Base-by-base conservation (phyloP, 179 eudicot species). In the Pouteria campechiana region DNA sequence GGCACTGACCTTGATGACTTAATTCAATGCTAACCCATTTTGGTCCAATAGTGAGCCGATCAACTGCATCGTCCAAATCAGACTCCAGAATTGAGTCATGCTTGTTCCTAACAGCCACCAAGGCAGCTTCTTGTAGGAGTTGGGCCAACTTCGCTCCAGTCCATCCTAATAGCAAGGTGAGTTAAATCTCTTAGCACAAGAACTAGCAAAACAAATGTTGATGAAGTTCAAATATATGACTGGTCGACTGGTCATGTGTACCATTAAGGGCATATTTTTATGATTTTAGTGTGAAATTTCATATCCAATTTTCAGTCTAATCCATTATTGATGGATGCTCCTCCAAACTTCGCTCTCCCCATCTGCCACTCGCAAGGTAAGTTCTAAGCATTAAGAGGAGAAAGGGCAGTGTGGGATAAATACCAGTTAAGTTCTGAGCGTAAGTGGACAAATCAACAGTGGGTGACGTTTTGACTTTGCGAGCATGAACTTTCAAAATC, bases 21-120 rank as follows among this genome's bases (percentile, higher is more conserved):
- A 88, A 59, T 54, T 78, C 74, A 24, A 81, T 48, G 19, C 88
- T 93, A 32, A 73, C 76, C 49, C 78, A 76, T 60, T 64, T 76
- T 17, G 97, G 97, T 38, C 97, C 97, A 34, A 88, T 68, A 25
- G 93, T 84, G 15, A 83, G 87, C 35, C 97, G 76, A 62, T 75
- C 97, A 34, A 88, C 95, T 18, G 97, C 97, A 63, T 88, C 95
- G 69, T 84, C 93, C 55, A 88, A 56, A 57, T 88, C 95, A 32
- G 79, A 65, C 43, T 75, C 80, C 48, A 75, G 41, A 57, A 88
- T 60, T 27, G 69, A 65, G 5, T 59, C 58, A 56, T 88, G 97
- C 29, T 71, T 72, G 60, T 74, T 88, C 57, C 97, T 84, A 7
- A 85, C 95, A 27, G 97, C 97, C 52, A 88, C 88, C 48, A 88